Percentiles rank a stretch among this genome's conserved stretches.
phyloP scores from a whole-genome alignment of 345 rosid species.

The Laguncularia racemosa region DNA sequence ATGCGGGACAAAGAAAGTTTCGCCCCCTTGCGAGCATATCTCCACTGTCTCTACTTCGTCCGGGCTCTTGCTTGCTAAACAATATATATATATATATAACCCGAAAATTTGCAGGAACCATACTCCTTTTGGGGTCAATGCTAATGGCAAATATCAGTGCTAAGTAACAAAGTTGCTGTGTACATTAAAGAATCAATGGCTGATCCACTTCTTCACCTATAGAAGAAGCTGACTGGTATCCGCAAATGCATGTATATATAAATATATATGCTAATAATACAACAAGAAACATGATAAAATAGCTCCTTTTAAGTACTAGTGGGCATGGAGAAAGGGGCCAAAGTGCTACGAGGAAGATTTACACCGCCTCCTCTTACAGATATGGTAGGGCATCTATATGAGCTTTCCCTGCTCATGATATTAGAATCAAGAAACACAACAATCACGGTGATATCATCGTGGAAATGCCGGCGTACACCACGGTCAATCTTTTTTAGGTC shows the following conservation, averaged over 20 bases:
- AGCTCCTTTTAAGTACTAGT: slow-evolving; percentile 3
- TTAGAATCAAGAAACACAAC: slow-evolving; percentile 78
- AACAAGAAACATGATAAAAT: slow-evolving; percentile 8
- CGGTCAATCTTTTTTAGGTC: slow-evolving; percentile 95
- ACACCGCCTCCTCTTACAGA: slow-evolving; percentile 73
- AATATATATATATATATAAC: too few relatives aligned
- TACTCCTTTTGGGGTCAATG: neutral
- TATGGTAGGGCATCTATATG: slow-evolving; percentile 30
- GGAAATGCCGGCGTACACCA: slow-evolving; percentile 89
- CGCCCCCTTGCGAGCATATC: too few relatives aligned
- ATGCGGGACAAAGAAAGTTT: too few relatives aligned
- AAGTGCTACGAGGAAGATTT: slow-evolving; percentile 38
- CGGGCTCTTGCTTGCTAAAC: too few relatives aligned
- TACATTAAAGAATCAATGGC: slow-evolving; percentile 50
- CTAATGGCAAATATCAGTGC: slow-evolving; percentile 6
- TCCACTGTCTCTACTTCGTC: too few relatives aligned
- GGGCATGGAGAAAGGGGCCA: slow-evolving; percentile 38
- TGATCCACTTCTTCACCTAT: slow-evolving; percentile 18
- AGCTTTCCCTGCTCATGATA: slow-evolving; percentile 45
- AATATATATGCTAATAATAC: slow-evolving; percentile 15
- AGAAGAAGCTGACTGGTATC: slow-evolving; percentile 33
- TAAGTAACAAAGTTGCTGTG: slow-evolving; percentile 27
- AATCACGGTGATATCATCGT: slow-evolving; percentile 83
- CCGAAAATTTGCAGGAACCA: too few relatives aligned
- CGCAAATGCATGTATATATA: slow-evolving; percentile 17